Evolutionary conservation across 2,329 filamentous ascomycete genomes (phyloP), one percentile per base, ranked within the genome.

Genomic region (Pezizomycotina sp.): DNA sequence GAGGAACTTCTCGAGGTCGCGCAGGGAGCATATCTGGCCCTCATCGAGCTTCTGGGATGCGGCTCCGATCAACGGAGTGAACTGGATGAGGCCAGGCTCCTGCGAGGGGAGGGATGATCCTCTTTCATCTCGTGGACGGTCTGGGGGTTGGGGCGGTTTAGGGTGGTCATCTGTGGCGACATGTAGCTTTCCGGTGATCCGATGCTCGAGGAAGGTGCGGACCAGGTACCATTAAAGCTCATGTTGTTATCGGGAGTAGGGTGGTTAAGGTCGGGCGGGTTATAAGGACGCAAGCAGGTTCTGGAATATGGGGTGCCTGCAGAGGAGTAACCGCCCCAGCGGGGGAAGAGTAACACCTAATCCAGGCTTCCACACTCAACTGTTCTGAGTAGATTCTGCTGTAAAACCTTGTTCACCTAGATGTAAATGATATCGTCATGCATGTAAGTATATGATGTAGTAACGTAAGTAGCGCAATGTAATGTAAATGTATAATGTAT

Each of bases 1-100:
- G 44, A 95, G 64, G 6, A 77, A 86, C 69, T 92, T 92, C 60
- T 95, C 86, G 31, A 95, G 68, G 59, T 95, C 86, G 57, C 86
- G 74, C 36, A 95, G 71, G 61, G 79, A 92, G 56, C 79, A 74
- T 53, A 95, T 89, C 52, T 36, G 38, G 16, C 43, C 43, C 24
- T 42, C 39, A 22, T 46, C 43, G 5, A 46, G 40, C 21, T 40
- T 39, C 37, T 43, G 39, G 6, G 39, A 42, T 13, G 37, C 42
- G 13, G 42, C 42, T 10, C 31, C 35, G 13, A 42, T 42, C 20
- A 42, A 37, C 14, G 41, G 41, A 6, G 41, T 44, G 33, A 44
- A 44, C 12, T 44, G 41, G 3, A 44, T 26, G 12, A 44, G 36
- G 8, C 32, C 22, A 1, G 20, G 22, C 25, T 44, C 41, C 29